A percentile compares a stretch with the other conserved stretches of the same genome.
phyloP scores from a whole-genome alignment of 176 grass and related monocot species.

The Typha latifolia region DNA sequence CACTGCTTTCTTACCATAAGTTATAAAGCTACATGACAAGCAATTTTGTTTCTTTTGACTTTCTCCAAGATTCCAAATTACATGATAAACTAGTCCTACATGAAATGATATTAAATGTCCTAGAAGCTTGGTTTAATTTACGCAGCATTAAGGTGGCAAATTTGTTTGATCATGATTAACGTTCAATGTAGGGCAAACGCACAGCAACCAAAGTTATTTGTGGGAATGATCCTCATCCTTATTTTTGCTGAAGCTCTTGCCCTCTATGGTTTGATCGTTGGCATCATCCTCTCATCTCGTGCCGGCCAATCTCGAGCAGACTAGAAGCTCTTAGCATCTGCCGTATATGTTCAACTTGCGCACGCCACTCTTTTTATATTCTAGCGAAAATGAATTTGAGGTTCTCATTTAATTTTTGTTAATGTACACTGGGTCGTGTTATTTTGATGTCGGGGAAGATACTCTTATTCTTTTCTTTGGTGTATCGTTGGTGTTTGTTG shows the following conservation, averaged over 20 bases:
- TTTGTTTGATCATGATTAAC: not conserved
- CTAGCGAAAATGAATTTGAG: not conserved
- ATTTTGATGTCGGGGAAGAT: not conserved
- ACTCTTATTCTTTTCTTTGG: too few species aligned
- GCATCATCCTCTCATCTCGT: conserved; percentile 75
- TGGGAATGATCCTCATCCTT: conserved; percentile 84
- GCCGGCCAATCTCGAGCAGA: conserved; percentile 69
- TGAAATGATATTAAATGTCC: not conserved
- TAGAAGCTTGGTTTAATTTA: not conserved
- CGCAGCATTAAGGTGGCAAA: not conserved
- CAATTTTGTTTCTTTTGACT: not conserved
- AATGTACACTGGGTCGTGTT: not conserved
- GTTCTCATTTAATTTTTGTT: not conserved
- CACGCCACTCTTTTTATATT: not conserved
- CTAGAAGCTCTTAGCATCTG: conserved; percentile 10
- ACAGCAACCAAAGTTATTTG: conserved; percentile 68
- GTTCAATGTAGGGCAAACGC: conserved; percentile 51
- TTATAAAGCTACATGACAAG: not conserved
- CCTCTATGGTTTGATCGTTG: conserved; percentile 65
- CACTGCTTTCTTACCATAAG: not conserved
- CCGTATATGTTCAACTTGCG: not conserved
- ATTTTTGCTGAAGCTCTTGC: conserved; percentile 72
- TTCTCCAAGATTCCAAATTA: not conserved
- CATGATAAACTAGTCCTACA: not conserved
- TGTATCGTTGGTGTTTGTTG: too few species aligned